These are phyloP conservation scores for Penicillium sp. DNA, from an alignment of 2,329 filamentous ascomycete species.

Conservation along the genomic window DNA sequence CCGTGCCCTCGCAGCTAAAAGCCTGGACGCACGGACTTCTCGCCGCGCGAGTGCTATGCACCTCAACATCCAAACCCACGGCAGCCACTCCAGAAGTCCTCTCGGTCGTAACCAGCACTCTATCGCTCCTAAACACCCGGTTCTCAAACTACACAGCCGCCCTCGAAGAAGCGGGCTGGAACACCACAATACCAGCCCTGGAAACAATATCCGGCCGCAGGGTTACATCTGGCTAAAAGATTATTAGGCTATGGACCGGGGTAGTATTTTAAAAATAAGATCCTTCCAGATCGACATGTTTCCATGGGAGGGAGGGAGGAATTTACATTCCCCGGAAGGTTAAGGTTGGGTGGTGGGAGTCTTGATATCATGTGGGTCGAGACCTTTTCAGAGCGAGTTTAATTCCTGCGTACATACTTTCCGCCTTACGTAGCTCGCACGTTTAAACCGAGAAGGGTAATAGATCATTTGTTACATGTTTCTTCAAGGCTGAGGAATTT, in stretches of 20 bases:
- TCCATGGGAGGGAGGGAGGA: not conserved
- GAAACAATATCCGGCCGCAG: not conserved
- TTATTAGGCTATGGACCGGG: not conserved
- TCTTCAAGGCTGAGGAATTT: not conserved
- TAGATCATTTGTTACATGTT: not conserved
- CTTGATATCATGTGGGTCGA: not conserved
- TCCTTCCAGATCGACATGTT: not conserved
- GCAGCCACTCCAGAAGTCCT: not conserved
- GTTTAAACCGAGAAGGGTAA: too few relatives aligned
- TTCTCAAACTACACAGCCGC: not conserved
- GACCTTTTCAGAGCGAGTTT: too few relatives aligned
- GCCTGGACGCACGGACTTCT: conserved; percentile 63
- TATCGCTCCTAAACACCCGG: not conserved
- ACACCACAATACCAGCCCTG: not conserved
- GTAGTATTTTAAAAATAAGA: not conserved
- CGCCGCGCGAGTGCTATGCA: conserved; percentile 36
- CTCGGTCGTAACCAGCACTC: not conserved
- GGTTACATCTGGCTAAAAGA: not conserved
- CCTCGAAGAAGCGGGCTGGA: not conserved
- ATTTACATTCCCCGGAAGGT: not conserved
- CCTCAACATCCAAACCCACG: not conserved
- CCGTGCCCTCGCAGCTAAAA: conserved; percentile 53
- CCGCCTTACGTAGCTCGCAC: not conserved
- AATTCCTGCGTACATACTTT: too few relatives aligned
- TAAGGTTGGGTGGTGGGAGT: not conserved